Evolutionary conservation across 1,284 basidiomycete species (phyloP).

Genomic region (Ceratobasidium sp.): DNA sequence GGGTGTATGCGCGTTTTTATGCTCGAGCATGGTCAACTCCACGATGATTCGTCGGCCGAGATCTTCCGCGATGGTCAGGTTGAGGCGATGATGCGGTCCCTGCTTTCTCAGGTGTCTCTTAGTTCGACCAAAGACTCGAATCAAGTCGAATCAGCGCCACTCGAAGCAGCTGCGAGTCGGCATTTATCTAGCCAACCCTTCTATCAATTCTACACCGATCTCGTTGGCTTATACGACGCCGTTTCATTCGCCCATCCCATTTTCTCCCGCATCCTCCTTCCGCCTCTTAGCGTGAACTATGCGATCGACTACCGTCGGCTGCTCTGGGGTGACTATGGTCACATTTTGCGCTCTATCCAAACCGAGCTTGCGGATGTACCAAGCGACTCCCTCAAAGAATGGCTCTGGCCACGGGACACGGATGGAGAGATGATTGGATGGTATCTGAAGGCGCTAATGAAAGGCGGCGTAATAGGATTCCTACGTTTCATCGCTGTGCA

Average conservation of each 20-base stretch:
- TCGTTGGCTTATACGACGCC: conserved; percentile 89
- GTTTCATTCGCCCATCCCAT: conserved; percentile 88
- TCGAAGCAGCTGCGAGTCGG: conserved; percentile 71
- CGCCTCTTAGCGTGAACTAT: conserved; percentile 80
- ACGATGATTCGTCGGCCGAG: conserved; percentile 67
- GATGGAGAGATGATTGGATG: conserved; percentile 74
- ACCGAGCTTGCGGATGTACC: conserved; percentile 59
- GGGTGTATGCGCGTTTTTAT: conserved; percentile 94
- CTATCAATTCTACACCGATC: conserved; percentile 95
- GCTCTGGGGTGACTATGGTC: conserved; percentile 85
- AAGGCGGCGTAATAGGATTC: conserved; percentile 67
- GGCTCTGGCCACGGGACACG: conserved; percentile 79
- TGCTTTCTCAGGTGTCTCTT: conserved; percentile 71
- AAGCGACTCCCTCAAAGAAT: conserved; percentile 67
- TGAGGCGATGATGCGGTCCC: conserved; percentile 68
- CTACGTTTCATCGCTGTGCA: conserved; percentile 80
- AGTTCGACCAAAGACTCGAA: conserved; percentile 50
- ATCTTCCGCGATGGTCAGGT: conserved; percentile 79
- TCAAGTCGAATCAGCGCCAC: conserved; percentile 53
- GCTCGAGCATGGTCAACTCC: conserved; percentile 79
- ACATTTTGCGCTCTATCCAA: conserved; percentile 70
- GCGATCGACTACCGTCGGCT: conserved; percentile 86
- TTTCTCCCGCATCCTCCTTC: conserved; percentile 84
- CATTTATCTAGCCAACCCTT: conserved; percentile 83
- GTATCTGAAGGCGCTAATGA: conserved; percentile 60